phyloP scores from a whole-genome alignment of 2,329 filamentous ascomycete species.

The Phyllosticta citribraziliensis region DNA sequence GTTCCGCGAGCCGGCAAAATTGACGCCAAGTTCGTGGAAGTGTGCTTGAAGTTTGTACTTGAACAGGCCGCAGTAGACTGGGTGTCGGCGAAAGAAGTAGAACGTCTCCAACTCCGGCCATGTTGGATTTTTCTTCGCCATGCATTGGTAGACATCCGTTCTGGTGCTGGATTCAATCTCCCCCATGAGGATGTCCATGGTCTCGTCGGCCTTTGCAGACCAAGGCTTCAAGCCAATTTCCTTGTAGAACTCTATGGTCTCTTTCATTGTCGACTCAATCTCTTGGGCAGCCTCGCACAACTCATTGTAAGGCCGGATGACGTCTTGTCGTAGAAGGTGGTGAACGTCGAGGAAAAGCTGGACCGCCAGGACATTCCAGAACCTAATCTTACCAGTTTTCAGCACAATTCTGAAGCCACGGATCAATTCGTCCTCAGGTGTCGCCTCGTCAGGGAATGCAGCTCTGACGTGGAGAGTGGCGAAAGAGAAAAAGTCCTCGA shows the following conservation, averaged over 20 bases:
- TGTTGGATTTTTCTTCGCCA: not conserved
- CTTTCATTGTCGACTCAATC: constrained; percentile 9
- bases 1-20: constrained; percentile 30
- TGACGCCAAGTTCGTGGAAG: constrained; percentile 25
- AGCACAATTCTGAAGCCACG: constrained; percentile 19
- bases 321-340: constrained; percentile 21
- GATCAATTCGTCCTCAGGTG: constrained; percentile 22
- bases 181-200: too few relatives aligned
- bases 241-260: constrained; percentile 14
- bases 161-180: constrained; percentile 11
- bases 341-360: constrained; percentile 28
- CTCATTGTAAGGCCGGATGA: constrained; percentile 8
- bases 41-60: constrained; percentile 27
- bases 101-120: constrained; percentile 1
- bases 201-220: too few relatives aligned
- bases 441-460: constrained; percentile 14
- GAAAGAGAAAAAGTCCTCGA: constrained; percentile 20
- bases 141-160: not conserved
- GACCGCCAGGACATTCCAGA: constrained; percentile 23
- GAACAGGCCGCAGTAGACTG: constrained; percentile 26
- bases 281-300: constrained; percentile 7
- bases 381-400: constrained; percentile 18
- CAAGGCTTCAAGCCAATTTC: too few relatives aligned
- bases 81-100: constrained; percentile 13
- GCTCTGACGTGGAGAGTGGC: constrained; percentile 16